Percentiles rank a stretch among this genome's conserved stretches.
Conservation (phyloP, 2,329 filamentous ascomycete species). For the Blastomyces percursus region DNA sequence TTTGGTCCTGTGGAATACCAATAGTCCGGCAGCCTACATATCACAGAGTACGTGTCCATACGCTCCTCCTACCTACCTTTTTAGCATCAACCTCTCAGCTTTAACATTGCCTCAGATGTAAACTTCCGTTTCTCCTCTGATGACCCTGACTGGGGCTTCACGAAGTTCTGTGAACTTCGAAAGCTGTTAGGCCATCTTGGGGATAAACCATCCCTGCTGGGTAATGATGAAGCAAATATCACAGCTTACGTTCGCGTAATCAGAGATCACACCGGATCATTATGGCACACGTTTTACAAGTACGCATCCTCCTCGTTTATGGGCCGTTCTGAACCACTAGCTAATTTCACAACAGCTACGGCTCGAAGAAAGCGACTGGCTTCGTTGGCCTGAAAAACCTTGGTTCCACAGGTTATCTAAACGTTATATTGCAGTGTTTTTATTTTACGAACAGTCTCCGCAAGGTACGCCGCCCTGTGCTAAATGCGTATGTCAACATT, state of each 20-base stretch:
- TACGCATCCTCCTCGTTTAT: background rate
- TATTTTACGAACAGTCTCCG: conserved; percentile 47
- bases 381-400: conserved; percentile 88
- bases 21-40: background rate
- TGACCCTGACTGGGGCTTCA: conserved; percentile 10
- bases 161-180: conserved; percentile 8
- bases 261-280: conserved; percentile 22
- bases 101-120: background rate
- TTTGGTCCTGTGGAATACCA: conserved; percentile 10
- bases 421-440: conserved; percentile 62
- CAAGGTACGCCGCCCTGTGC: conserved; percentile 1
- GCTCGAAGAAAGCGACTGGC: conserved; percentile 90
- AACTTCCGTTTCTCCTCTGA: conserved; percentile 7
- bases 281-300: conserved; percentile 18
- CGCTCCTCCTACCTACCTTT: background rate
- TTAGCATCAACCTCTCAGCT: background rate
- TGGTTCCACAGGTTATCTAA: conserved; percentile 71
- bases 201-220: conserved; percentile 13
- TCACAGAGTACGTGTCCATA: background rate
- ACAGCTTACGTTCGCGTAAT: conserved; percentile 22
- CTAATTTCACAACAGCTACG: conserved; percentile 45
- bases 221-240: conserved; percentile 21
- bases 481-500: background rate
- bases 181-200: conserved; percentile 1
- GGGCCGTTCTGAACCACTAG: background rate